Base-by-base conservation (phyloP, 441 rosid genomes). In the Arabidopsis lyrata region DNA sequence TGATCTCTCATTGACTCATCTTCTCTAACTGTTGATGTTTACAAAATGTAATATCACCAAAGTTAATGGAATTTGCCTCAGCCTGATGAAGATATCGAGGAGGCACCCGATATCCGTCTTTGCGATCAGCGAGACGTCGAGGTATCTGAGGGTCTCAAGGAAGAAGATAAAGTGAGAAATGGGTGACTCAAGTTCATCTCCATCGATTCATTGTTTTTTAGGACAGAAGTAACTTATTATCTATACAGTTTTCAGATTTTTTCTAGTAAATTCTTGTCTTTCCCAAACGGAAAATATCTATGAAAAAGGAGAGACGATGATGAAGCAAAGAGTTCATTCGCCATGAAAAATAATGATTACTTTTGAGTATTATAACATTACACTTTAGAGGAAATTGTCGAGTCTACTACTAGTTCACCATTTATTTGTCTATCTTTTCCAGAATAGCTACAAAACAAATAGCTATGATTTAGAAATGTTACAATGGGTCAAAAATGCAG, bases 71-170 rank as follows among this genome's bases (percentile, higher is more conserved):
- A 12, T 68, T 64, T 55, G 60, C 56, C 24, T 71, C 79, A 91
- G 96, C 94, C 97, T 80, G 91, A 86, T 5, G 86, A 75, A 24
- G 88, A 89, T 58, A 89, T 89, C 8, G 98, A 93, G 50, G 92
- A 85, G 81, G 93, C 90, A 60, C 93, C 96, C 1, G 85, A 90
- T 56, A 48, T 80, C 14, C 5, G 53, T 63, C 18, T 77, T 49
- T 75, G 59, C 61, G 24, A 15, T 61, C 69, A 69, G 16, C 66
- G 71, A 66, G 74, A 5, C 11, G 16, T n/a, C 9, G 20, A 45
- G 18, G 49, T 45, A 45, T 13, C 20, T 4, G 5, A 15, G 18
- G 49, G 49, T 44, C 49, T 44, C 8, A n/a, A 1, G 20, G 20
- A 45, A 38, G 16, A 54, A 29, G 52, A 39, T 6, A 42, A 31